Conservation (phyloP, 495 filamentous ascomycete genomes). For the Hypoxylon cercidicola region DNA sequence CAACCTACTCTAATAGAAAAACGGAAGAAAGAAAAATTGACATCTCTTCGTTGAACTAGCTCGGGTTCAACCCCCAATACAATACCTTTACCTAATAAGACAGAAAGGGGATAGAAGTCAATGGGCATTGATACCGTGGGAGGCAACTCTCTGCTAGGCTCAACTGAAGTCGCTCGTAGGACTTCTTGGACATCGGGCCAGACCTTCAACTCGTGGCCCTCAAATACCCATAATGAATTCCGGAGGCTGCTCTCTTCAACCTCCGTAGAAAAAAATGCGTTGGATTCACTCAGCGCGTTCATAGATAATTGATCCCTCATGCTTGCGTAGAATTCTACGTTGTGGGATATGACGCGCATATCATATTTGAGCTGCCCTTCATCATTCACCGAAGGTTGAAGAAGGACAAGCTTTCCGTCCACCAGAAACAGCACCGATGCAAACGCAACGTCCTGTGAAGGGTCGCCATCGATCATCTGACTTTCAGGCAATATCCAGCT, state of each 20-base stretch:
- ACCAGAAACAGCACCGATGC: constrained; percentile 95
- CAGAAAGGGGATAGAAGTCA: constrained; percentile 96
- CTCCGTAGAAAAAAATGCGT: constrained; percentile 38
- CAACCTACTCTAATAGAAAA: constrained; percentile 78
- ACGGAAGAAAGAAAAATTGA: constrained; percentile 86
- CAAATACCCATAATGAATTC: constrained; percentile 95
- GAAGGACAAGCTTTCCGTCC: constrained; percentile 92
- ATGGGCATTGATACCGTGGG: constrained; percentile 70
- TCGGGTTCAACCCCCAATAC: constrained; percentile 92
- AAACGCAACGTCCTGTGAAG: constrained; percentile 93
- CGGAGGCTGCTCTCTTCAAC: constrained; percentile 66
- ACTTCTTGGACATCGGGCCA: constrained; percentile 95
- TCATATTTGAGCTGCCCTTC: constrained; percentile 91
- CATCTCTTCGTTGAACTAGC: constrained; percentile 87
- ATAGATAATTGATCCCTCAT: constrained; percentile 83
- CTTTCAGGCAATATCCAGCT: constrained; percentile 96
- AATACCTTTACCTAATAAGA: constrained; percentile 84
- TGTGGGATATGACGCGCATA: constrained; percentile 94
- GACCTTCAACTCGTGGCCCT: constrained; percentile 80
- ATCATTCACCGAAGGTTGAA: constrained; percentile 83
- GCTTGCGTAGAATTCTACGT: constrained; percentile 92
- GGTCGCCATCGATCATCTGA: constrained; percentile 90
- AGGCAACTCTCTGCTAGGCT: constrained; percentile 68
- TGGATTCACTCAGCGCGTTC: constrained; percentile 39
- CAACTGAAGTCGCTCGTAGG: constrained; percentile 71